A percentile compares a stretch with the other conserved stretches of the same genome.
Evolutionary conservation across 768 basidiomycete species (phyloP).

Genomic region (Phallus indusiatus): DNA sequence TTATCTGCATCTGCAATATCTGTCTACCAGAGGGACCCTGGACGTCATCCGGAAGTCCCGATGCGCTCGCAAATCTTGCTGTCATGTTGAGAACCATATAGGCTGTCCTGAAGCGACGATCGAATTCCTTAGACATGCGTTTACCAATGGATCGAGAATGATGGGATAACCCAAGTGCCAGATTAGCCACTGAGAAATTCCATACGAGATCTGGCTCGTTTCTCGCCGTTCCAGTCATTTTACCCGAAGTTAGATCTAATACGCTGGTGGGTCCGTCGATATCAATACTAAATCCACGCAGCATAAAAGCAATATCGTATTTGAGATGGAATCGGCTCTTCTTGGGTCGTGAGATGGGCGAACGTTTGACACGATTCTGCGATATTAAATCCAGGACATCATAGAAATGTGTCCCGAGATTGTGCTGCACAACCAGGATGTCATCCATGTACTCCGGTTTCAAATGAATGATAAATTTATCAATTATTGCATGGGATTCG

Average conservation of each 20-base stretch:
- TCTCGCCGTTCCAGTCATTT: conserved; percentile 55
- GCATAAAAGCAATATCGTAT: conserved; percentile 36
- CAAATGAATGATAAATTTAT: conserved; percentile 61
- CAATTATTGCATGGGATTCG: conserved; percentile 50
- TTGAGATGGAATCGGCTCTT: conserved; percentile 18
- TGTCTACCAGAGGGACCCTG: conserved; percentile 2
- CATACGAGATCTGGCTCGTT: conserved; percentile 43
- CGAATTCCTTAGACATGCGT: conserved; percentile 33
- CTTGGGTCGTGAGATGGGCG: conserved; percentile 1
- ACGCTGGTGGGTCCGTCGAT: conserved; percentile 66
- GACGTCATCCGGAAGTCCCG: conserved; percentile 17
- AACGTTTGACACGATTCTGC: conserved; percentile 38
- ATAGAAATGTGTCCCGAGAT: conserved; percentile 83
- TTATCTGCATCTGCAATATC: conserved; percentile 45
- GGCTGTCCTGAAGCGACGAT: conserved; percentile 60
- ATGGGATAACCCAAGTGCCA: conserved; percentile 79
- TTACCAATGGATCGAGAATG: conserved; percentile 27
- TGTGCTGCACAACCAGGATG: conserved; percentile 72
- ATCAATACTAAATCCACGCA: conserved; percentile 75
- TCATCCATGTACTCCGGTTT: conserved; percentile 83
- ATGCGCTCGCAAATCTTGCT: conserved; percentile 15
- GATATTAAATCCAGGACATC: conserved; percentile 60
- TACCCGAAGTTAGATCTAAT: conserved; percentile 65
- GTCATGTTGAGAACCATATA: conserved; percentile 78
- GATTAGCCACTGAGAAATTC: conserved; percentile 61